phyloP scores from a whole-genome alignment of 306 rosid species.

The Quillaja saponaria region DNA sequence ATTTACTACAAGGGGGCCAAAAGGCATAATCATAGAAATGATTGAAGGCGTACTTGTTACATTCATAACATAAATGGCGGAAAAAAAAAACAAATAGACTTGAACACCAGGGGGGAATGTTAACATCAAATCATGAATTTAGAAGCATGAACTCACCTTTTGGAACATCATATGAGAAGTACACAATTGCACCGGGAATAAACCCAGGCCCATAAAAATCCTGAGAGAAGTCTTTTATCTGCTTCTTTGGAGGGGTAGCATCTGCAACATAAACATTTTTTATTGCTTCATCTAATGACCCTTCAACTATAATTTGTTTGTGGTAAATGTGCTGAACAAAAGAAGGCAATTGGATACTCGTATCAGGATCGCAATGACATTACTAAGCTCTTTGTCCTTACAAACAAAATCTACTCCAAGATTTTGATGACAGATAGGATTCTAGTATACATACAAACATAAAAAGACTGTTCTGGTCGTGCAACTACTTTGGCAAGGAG shows the following conservation, averaged over 20 bases:
- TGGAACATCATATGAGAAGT: slow-evolving; percentile 63
- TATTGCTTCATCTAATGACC: background rate
- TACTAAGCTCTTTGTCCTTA: background rate
- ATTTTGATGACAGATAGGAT: slow-evolving; percentile 6
- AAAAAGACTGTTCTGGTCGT: slow-evolving; percentile 68
- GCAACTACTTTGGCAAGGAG: slow-evolving; percentile 73
- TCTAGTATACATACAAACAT: slow-evolving; percentile 65
- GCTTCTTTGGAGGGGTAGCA: slow-evolving; percentile 88
- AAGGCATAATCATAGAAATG: background rate
- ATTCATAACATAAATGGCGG: too few species aligned
- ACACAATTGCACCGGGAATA: slow-evolving; percentile 88
- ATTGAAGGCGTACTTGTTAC: background rate
- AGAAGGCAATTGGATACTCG: background rate
- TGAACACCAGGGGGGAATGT: too few species aligned
- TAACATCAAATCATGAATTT: too few species aligned
- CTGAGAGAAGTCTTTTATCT: slow-evolving; percentile 60
- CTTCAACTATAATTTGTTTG: background rate
- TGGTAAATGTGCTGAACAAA: background rate
- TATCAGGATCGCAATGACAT: background rate
- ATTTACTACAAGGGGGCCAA: background rate
- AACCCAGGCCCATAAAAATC: slow-evolving; percentile 80
- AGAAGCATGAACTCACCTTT: slow-evolving; percentile 54
- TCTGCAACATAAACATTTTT: slow-evolving; percentile 47
- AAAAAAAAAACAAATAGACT: too few species aligned
- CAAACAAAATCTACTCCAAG: background rate